Conservation (phyloP, 805 yeast genomes). For the Candida vaughaniae region DNA sequence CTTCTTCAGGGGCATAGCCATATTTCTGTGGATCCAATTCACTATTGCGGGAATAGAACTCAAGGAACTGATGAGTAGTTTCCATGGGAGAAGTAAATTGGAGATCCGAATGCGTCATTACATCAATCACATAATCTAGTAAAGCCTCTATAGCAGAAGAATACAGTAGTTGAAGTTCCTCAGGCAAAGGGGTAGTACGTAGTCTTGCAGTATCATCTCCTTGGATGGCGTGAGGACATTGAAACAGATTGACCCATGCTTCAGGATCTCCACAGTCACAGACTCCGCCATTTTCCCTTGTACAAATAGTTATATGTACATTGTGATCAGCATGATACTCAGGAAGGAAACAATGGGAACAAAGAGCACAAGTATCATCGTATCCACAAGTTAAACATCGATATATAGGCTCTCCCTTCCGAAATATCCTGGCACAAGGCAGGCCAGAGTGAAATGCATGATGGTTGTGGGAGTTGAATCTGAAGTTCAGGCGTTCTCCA, state of each 20-base stretch:
- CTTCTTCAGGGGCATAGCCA: slow-evolving; percentile 31
- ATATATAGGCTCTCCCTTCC: slow-evolving; percentile 79
- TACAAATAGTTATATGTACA: slow-evolving; percentile 61
- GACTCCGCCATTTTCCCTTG: slow-evolving; percentile 72
- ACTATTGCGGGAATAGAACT: slow-evolving; percentile 28
- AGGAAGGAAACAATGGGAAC: slow-evolving; percentile 71
- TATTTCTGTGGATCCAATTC: slow-evolving; percentile 44
- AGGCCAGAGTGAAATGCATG: slow-evolving; percentile 55
- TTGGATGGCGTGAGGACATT: slow-evolving; percentile 43
- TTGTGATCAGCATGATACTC: slow-evolving; percentile 72
- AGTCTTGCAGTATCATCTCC: slow-evolving; percentile 5
- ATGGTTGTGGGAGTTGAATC: slow-evolving; percentile 23
- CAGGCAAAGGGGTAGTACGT: slow-evolving; percentile 33
- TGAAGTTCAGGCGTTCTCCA: slow-evolving; percentile 16
- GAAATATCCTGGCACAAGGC: slow-evolving; percentile 72
- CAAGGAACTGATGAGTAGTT: slow-evolving; percentile 21
- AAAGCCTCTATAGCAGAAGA: slow-evolving; percentile 43
- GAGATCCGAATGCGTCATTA: slow-evolving; percentile 49
- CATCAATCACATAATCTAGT: slow-evolving; percentile 62
- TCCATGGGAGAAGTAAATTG: slow-evolving; percentile 34
- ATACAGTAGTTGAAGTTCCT: slow-evolving; percentile 39
- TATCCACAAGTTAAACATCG: slow-evolving; percentile 73
- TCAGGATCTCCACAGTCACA: slow-evolving; percentile 91
- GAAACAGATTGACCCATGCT: slow-evolving; percentile 62
- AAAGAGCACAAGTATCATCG: slow-evolving; percentile 83